These are phyloP conservation scores for Leccinum uliginosum DNA, from an alignment of 768 basidiomycete genomes.

Conservation along the genomic window DNA sequence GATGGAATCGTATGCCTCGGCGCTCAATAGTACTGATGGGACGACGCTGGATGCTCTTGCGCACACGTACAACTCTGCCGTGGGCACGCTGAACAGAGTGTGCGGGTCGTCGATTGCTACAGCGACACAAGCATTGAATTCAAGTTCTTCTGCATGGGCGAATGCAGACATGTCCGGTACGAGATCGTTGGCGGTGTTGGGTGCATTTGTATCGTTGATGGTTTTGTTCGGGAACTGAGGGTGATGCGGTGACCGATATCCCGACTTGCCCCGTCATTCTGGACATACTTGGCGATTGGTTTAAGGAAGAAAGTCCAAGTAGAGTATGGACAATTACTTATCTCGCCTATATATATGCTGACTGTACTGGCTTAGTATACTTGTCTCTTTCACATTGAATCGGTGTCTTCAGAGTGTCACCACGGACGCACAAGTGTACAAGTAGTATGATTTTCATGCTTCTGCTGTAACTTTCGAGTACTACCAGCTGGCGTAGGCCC, in stretches of 20 bases:
- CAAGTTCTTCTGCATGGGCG: conserved; percentile 9
- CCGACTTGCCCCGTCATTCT: not conserved
- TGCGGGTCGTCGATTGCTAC: conserved; percentile 53
- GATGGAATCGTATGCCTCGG: conserved; percentile 49
- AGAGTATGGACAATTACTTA: not conserved
- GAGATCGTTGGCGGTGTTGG: conserved; percentile 5
- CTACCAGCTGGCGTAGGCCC: too few species aligned
- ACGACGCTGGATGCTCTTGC: conserved; percentile 36
- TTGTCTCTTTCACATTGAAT: not conserved
- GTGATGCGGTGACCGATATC: not conserved
- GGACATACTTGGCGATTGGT: too few species aligned
- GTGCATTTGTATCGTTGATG: conserved; percentile 13
- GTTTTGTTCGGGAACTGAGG: conserved; percentile 11
- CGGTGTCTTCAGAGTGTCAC: not conserved
- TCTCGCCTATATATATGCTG: not conserved
- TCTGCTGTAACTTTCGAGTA: not conserved
- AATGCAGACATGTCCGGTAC: conserved; percentile 5
- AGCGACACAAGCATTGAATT: conserved; percentile 9
- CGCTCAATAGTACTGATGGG: conserved; percentile 35
- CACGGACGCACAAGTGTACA: not conserved
- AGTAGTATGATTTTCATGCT: not conserved
- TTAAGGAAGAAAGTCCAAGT: not conserved
- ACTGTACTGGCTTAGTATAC: not conserved
- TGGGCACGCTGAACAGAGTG: conserved; percentile 38
- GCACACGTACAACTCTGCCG: conserved; percentile 47